Evolutionary conservation across 1,284 basidiomycete species (phyloP).

Genomic region (Peniophora sp.): DNA sequence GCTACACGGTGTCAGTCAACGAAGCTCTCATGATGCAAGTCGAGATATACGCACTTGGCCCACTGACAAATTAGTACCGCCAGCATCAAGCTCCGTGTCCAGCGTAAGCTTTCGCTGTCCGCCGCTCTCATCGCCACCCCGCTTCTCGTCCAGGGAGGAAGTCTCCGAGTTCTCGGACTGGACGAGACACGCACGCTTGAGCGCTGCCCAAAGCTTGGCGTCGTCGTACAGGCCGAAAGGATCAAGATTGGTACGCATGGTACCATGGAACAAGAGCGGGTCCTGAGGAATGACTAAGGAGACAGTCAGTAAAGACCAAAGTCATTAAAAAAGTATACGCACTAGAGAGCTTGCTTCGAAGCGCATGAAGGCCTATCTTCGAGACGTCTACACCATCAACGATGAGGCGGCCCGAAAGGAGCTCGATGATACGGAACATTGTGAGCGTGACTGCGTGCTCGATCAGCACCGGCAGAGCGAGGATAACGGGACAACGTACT

Average conservation of each 20-base stretch:
- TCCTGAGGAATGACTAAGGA: constrained; percentile 29
- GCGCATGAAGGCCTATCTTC: constrained; percentile 55
- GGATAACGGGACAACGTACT: constrained; percentile 44
- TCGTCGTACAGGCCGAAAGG: constrained; percentile 74
- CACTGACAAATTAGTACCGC: constrained; percentile 65
- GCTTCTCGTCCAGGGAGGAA: constrained; percentile 13
- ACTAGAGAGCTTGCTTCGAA: constrained; percentile 64
- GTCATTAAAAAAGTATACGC: constrained; percentile 77
- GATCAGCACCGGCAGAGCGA: too few relatives aligned
- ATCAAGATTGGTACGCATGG: constrained; percentile 75
- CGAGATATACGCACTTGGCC: constrained; percentile 23
- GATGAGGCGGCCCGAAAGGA: constrained; percentile 54
- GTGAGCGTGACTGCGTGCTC: constrained; percentile 38
- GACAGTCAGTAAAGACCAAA: constrained; percentile 17
- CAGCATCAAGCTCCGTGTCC: constrained; percentile 78
- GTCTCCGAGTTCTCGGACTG: constrained; percentile 10
- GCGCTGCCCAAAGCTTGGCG: constrained; percentile 73
- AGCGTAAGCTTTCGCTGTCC: constrained; percentile 52
- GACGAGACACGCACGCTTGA: constrained; percentile 73
- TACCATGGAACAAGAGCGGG: constrained; percentile 58
- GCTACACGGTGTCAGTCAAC: constrained; percentile 10
- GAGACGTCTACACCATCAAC: constrained; percentile 67
- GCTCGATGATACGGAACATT: constrained; percentile 41
- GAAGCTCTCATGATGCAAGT: too few relatives aligned
- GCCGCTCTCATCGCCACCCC: constrained; percentile 23